Evolutionary conservation across 768 basidiomycete genomes (phyloP).

Genomic region (Leucosporidium creatinivorum): DNA sequence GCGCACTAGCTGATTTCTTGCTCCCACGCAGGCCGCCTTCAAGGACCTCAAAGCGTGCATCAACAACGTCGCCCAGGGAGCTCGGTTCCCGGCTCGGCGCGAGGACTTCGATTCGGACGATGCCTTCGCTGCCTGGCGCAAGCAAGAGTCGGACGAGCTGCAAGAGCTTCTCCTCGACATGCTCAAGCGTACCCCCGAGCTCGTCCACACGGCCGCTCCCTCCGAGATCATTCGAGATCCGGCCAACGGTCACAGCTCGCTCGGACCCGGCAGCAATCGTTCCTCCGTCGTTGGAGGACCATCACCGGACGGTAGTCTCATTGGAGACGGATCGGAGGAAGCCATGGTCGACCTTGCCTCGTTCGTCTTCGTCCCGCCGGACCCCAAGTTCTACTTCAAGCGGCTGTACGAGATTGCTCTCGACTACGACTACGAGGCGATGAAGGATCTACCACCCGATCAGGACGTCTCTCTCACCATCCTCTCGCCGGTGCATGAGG

Average conservation of each 20-base stretch:
- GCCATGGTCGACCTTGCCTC: not conserved
- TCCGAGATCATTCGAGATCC: not conserved
- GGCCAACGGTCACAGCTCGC: not conserved
- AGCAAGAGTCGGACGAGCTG: conserved; percentile 69
- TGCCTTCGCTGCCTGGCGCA: conserved; percentile 77
- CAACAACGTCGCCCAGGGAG: conserved; percentile 78
- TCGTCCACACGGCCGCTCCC: conserved; percentile 60
- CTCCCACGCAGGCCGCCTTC: conserved; percentile 26
- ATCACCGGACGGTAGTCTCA: not conserved
- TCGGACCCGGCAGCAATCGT: not conserved
- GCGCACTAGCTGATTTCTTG: too few relatives aligned
- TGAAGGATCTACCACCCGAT: conserved; percentile 84
- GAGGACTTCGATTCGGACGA: conserved; percentile 78
- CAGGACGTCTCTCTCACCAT: conserved; percentile 94
- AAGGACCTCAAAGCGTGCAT: conserved; percentile 60
- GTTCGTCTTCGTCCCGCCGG: conserved; percentile 74
- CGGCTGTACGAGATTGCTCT: conserved; percentile 76
- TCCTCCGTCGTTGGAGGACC: not conserved
- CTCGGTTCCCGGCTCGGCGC: conserved; percentile 69
- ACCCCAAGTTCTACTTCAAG: conserved; percentile 75
- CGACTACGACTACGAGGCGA: conserved; percentile 72
- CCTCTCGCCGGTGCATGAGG: conserved; percentile 66
- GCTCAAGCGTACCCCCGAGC: conserved; percentile 75
- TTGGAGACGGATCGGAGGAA: not conserved
- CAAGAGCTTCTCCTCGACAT: conserved; percentile 83